Evolutionary conservation across 192 early-diverging fungal genomes (phyloP), one percentile per base, ranked within the genome.

Genomic region (Linnemannia elongata): DNA sequence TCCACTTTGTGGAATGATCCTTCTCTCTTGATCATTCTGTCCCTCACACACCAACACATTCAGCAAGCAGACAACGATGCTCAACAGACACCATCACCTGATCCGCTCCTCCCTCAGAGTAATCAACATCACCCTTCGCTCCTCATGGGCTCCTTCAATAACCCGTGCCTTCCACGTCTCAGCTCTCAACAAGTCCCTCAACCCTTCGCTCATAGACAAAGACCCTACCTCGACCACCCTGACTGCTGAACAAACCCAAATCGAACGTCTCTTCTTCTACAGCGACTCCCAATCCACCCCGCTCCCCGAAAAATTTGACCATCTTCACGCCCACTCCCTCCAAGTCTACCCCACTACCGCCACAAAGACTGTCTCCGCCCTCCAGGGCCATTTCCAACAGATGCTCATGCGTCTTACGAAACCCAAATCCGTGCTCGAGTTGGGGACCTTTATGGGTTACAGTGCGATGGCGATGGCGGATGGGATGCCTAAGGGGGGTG

Each of bases 391-490:
- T 5, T 72, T 93, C 0, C 88, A 94, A 22, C 81, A 81, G 36
- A 88, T 91, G 66, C 73, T 94, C 4, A 89, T 93, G 30, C 80
- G 86, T 0, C 68, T 95, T 18, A 82, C 90, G 17, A 86, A 86
- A 6, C 93, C 94, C 30, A 79, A 85, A 35, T 69, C 76, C 2
- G 84, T 95, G 12, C 88, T 96, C 0, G 95, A 96, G 49, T 89
- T 96, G 57, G 96, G 95, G 1, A 89, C 89, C 10, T 95, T 95
- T 72, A 94, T 93, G 35, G 96, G 96, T 3, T 90, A 87, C 38
- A 92, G 92, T 9, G 88, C 94, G 3, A 88, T 94, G 24, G 93
- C 90, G 69, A 93, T 96, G 87, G 94, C 95, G n/a, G 92, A 92
- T 54, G 95, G 90, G 4, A 88, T 95, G 78, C 60, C 70, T 22